Percentiles rank a stretch among this genome's conserved stretches.
Evolutionary conservation across 352 stramenopile genomes (phyloP).

Genomic region (Phytophthora fragariae): DNA sequence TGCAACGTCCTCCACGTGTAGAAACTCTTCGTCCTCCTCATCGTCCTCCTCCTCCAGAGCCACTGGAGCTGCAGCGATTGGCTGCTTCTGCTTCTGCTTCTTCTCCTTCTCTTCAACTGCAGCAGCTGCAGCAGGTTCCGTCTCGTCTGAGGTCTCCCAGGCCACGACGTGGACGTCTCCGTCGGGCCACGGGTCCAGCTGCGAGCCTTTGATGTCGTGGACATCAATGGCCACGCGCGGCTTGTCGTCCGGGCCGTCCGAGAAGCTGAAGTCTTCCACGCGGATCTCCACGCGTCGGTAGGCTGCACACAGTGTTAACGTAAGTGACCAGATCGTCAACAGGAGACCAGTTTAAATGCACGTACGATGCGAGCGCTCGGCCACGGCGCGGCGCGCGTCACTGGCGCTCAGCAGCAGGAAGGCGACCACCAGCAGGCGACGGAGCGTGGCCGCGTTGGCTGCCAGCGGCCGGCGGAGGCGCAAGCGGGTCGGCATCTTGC

Average conservation of each 20-base stretch:
- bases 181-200: constrained; percentile 43
- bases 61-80: constrained; percentile 9
- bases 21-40: constrained; percentile 6
- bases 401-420: constrained; percentile 46
- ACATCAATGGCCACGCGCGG: constrained; percentile 60
- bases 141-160: constrained; percentile 40
- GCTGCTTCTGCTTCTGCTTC: constrained; percentile 1
- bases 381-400: constrained; percentile 46
- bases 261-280: constrained; percentile 77
- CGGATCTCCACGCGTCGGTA: constrained; percentile 59
- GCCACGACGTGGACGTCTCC: constrained; percentile 39
- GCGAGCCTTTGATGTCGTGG: constrained; percentile 63
- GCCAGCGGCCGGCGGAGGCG: constrained; percentile 12
- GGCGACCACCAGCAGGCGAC: constrained; percentile 30
- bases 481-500: constrained; percentile 27
- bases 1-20: constrained; percentile 15
- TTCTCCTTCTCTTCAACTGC: not conserved
- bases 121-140: not conserved
- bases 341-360: constrained; percentile 6
- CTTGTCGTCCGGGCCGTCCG: constrained; percentile 53
- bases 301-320: constrained; percentile 15
- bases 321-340: not conserved
- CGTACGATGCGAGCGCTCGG: constrained; percentile 44
- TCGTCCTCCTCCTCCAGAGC: constrained; percentile 11
- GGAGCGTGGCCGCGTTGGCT: constrained; percentile 10